Base-by-base conservation (phyloP, 2,329 filamentous ascomycete species). In the Botryosphaeria dothidea region DNA sequence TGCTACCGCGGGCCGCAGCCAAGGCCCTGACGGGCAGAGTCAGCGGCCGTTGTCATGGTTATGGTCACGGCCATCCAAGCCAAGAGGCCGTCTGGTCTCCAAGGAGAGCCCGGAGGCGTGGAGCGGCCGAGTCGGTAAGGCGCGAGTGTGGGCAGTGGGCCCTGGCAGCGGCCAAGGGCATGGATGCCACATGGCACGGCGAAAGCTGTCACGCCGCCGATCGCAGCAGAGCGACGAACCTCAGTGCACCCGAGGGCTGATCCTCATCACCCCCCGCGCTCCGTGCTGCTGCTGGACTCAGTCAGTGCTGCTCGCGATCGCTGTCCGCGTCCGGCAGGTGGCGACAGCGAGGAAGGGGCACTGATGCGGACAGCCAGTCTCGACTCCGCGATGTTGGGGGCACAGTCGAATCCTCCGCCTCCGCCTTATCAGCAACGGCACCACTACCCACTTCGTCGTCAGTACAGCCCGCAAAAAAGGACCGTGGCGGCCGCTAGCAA, bases 121-220 rank as follows among this genome's bases (percentile, higher is more conserved):
- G 45, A 25, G 45, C 21, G 9, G 45, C 45, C 45, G 45, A 48
- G 23, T 27, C 31, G 52, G 52, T n/a, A 56, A 56, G 17, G 52
- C 52, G 49, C 49, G 27, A n/a, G 38, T 41, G 45, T 48, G 19
- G 21, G 19, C 8, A 25, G 52, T 56, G 52, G 52, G 52, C 52
- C 52, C 31, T 56, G 52, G n/a, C 54, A 31, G 54, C 23, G 9
- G 11, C 31, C 4, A 8, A n/a, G n/a, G 54, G n/a, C 56, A 60
- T 60, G 56, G 56, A 60, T 60, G 56, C 56, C 56, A 60, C 56
- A 60, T 60, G 56, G 56, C 54, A 57, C 54, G 6, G 54, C 36
- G 4, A 29, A 19, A 21, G 34, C 38, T 19, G 54, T 21, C 31
- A n/a, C n/a, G n/a, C n/a, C 36, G 54, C 31, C 56, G 56, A 60